Conservation (phyloP, 2,329 filamentous ascomycete genomes). For the Xylaria sp. region DNA sequence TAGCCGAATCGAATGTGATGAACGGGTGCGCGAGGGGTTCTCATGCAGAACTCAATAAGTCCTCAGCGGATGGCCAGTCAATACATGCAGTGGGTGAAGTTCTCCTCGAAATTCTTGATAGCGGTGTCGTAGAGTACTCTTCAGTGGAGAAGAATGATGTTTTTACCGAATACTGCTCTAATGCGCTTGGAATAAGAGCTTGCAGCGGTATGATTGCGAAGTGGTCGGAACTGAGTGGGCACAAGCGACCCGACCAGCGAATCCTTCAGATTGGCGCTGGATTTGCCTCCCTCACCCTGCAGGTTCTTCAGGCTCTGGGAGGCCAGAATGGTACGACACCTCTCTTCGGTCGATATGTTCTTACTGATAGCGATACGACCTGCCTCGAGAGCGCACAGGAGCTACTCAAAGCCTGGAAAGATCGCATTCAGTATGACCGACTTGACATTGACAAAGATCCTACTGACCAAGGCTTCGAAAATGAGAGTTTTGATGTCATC, state of each 20-base stretch:
- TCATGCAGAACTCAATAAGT: neutral
- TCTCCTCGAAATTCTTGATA: conserved; percentile 2
- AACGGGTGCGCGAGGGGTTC: neutral
- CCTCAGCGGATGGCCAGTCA: neutral
- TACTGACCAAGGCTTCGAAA: conserved; percentile 2
- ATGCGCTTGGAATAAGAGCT: neutral
- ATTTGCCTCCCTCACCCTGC: neutral
- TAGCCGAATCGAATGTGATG: neutral
- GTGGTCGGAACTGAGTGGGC: conserved; percentile 1
- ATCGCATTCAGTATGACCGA: neutral
- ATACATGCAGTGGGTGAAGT: neutral
- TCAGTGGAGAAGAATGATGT: neutral
- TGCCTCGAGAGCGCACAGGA: neutral
- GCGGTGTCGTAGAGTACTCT: neutral
- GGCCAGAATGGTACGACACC: neutral
- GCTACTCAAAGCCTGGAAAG: neutral
- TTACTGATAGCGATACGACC: conserved; percentile 2
- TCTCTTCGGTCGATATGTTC: conserved; percentile 3
- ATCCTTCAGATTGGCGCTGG: conserved; percentile 7
- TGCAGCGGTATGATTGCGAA: conserved; percentile 8
- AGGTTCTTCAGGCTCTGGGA: neutral
- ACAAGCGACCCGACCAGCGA: conserved; percentile 1
- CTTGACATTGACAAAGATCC: conserved; percentile 11
- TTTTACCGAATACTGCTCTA: neutral
- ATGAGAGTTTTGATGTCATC: conserved; percentile 9